These are phyloP conservation scores for Penicillium sp. DNA, from an alignment of 2,329 filamentous ascomycete genomes.

Conservation along the genomic window DNA sequence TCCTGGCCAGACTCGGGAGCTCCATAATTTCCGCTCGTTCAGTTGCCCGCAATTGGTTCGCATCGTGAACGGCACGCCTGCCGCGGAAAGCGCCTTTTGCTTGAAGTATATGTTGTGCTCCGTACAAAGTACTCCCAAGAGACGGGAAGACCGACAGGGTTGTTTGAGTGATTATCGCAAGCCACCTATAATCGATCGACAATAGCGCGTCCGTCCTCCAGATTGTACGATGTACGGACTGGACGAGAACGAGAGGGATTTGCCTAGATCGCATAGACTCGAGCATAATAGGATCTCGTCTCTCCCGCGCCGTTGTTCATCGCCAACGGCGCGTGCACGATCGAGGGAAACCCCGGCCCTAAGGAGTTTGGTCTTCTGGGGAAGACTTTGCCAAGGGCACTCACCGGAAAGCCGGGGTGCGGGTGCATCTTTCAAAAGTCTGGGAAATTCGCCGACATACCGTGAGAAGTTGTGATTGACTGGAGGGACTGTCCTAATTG, in stretches of 20 bases:
- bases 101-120: neutral
- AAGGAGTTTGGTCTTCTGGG: conserved; percentile 1
- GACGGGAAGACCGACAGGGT: conserved; percentile 2
- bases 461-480: neutral
- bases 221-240: neutral
- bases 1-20: conserved; percentile 1
- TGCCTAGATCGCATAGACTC: conserved; percentile 2
- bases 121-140: neutral
- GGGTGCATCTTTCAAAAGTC: neutral
- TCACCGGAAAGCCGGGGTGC: conserved; percentile 8
- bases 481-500: neutral
- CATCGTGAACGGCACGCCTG: conserved; percentile 9
- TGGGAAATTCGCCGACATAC: neutral
- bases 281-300: neutral
- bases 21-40: conserved; percentile 1
- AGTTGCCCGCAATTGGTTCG: conserved; percentile 7
- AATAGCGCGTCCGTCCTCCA: neutral
- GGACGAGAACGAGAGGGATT: neutral
- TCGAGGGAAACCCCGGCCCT: conserved; percentile 3
- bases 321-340: conserved; percentile 10
- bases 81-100: conserved; percentile 28
- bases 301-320: neutral
- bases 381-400: conserved; percentile 6
- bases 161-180: neutral
- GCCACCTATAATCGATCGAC: neutral